Percentiles rank a stretch among this genome's conserved stretches.
phyloP scores from a whole-genome alignment of 768 basidiomycete species.

The Leccinum uliginosum region DNA sequence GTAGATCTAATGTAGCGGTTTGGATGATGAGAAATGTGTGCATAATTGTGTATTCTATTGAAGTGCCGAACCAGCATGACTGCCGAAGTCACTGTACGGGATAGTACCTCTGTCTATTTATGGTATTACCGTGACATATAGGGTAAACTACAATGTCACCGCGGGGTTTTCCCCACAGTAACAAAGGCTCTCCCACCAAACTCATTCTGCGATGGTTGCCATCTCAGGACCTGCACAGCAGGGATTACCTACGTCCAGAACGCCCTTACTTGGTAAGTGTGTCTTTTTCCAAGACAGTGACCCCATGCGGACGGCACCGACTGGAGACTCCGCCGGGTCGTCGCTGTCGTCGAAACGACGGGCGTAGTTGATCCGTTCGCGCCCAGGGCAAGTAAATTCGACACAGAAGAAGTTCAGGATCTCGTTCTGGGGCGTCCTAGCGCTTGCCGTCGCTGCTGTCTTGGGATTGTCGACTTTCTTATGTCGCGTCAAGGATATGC shows the following conservation, averaged over 20 bases:
- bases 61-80: too few species aligned
- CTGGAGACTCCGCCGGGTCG: too few species aligned
- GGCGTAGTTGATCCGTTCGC: not conserved
- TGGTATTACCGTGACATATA: not conserved
- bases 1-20: too few species aligned
- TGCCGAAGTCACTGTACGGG: too few species aligned
- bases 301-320: not conserved
- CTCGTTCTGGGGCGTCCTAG: conserved; percentile 7
- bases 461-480: conserved; percentile 18
- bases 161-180: conserved; percentile 2
- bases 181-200: not conserved
- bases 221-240: not conserved
- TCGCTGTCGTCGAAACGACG: not conserved
- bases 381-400: not conserved
- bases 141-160: too few species aligned
- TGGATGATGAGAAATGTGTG: too few species aligned
- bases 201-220: conserved; percentile 8
- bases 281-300: not conserved
- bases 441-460: conserved; percentile 17
- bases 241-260: conserved; percentile 5
- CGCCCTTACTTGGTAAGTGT: conserved; percentile 20
- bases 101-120: not conserved
- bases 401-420: conserved; percentile 3
- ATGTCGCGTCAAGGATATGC: conserved; percentile 4
- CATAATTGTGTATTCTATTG: too few species aligned